Evolutionary conservation across 345 rosid species (phyloP).

Genomic region (Melastoma malabathricum): DNA sequence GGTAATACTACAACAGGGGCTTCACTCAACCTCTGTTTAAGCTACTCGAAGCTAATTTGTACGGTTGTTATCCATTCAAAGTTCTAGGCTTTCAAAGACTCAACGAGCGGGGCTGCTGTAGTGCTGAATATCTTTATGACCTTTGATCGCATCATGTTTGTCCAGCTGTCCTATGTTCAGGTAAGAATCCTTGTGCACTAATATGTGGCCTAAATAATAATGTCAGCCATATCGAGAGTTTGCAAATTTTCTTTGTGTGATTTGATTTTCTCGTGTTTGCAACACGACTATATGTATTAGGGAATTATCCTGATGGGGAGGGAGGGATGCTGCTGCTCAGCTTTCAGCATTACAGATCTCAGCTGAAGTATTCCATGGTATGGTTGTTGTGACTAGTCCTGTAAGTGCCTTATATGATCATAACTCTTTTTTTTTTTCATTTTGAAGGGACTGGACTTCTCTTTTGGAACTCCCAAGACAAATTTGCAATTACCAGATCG

Average conservation of each 20-base stretch:
- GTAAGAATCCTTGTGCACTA: slow-evolving; percentile 26
- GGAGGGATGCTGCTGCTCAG: slow-evolving; percentile 98
- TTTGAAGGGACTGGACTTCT: slow-evolving; percentile 70
- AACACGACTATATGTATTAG: slow-evolving; percentile 92
- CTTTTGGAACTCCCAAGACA: slow-evolving; percentile 91
- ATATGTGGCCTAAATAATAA: slow-evolving; percentile 4
- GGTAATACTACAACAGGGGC: no score
- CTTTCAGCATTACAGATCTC: slow-evolving; percentile 89
- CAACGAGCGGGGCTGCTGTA: no score
- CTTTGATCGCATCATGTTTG: no score
- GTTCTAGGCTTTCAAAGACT: no score
- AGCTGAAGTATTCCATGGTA: slow-evolving; percentile 45
- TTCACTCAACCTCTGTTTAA: no score
- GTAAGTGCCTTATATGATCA: background rate
- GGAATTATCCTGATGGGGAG: slow-evolving; percentile 97
- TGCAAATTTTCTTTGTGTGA: slow-evolving; percentile 4
- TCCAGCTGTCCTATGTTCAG: slow-evolving; percentile 91
- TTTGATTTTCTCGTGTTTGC: slow-evolving; percentile 24
- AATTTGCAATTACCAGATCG: slow-evolving; percentile 88
- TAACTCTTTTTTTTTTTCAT: no score
- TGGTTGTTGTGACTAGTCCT: no score
- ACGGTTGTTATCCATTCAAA: no score
- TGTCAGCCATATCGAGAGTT: background rate
- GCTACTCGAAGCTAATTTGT: no score
- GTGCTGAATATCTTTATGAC: no score